phyloP scores from a whole-genome alignment of 805 yeast genomes.

The Monosporozyma yasuniensis region DNA sequence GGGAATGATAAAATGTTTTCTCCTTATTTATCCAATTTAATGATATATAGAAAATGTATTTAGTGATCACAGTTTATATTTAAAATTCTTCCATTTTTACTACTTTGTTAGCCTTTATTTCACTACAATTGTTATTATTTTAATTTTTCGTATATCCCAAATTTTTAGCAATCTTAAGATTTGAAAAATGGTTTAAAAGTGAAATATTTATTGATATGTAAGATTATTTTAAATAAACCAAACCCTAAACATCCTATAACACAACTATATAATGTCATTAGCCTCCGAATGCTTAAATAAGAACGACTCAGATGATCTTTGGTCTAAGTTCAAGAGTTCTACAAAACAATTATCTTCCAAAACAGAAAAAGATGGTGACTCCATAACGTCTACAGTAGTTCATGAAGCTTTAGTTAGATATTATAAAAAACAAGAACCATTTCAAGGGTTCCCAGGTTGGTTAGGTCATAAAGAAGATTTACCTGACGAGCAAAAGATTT shows the following conservation, averaged over 20 bases:
- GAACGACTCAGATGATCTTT: constrained; percentile 18
- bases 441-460: constrained; percentile 32
- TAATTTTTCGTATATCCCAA: too few species aligned
- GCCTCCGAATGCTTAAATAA: constrained; percentile 4
- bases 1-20: too few species aligned
- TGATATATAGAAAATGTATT: neutral
- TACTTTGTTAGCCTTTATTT: too few species aligned
- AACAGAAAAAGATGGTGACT: constrained; percentile 36
- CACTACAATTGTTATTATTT: too few species aligned
- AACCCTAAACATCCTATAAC: too few species aligned
- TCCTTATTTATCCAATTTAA: neutral
- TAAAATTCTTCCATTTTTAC: neutral
- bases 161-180: too few species aligned
- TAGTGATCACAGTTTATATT: neutral
- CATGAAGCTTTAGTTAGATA: constrained; percentile 37
- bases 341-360: constrained; percentile 24
- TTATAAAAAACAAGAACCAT: constrained; percentile 29
- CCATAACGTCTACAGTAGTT: constrained; percentile 35
- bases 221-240: too few species aligned
- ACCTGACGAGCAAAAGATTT: constrained; percentile 26
- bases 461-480: constrained; percentile 29
- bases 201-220: too few species aligned
- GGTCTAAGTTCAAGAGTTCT: constrained; percentile 27
- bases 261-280: too few species aligned
- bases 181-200: too few species aligned